phyloP scores from a whole-genome alignment of 306 rosid genomes.

The Senna tora region DNA sequence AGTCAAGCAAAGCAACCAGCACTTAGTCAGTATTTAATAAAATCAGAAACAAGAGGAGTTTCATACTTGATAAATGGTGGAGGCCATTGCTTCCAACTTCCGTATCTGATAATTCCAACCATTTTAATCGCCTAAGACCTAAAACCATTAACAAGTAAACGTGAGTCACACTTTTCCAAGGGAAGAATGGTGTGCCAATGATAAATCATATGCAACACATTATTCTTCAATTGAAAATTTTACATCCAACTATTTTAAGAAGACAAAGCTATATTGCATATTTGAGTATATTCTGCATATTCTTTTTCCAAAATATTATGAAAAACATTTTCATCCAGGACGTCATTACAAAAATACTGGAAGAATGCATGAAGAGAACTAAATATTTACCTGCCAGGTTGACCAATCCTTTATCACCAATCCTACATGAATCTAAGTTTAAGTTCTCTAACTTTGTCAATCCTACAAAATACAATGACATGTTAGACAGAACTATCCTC shows the following conservation, averaged over 20 bases:
- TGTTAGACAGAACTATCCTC: constrained; percentile 23
- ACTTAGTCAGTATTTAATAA: background rate
- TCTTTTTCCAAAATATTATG: background rate
- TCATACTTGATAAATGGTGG: constrained; percentile 79
- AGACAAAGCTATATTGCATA: constrained; percentile 16
- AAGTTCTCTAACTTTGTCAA: constrained; percentile 80
- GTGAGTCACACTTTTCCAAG: constrained; percentile 26
- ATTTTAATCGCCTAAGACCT: constrained; percentile 76
- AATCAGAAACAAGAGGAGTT: background rate
- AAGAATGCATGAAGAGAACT: constrained; percentile 6
- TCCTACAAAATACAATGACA: constrained; percentile 53
- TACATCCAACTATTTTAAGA: constrained; percentile 12
- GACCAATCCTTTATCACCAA: constrained; percentile 79
- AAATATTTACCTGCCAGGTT: constrained; percentile 70
- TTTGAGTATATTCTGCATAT: constrained; percentile 12
- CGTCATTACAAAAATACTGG: constrained; percentile 2
- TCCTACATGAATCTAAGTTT: constrained; percentile 90
- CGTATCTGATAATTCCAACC: constrained; percentile 93
- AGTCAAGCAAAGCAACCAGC: background rate
- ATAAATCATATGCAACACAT: constrained; percentile 32
- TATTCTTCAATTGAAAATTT: constrained; percentile 26
- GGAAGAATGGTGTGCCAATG: constrained; percentile 34
- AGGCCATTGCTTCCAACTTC: constrained; percentile 86
- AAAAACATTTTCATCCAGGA: constrained; percentile 18
- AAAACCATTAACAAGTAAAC: constrained; percentile 40